Conservation (phyloP, 371 early-diverging fungal genomes). For the Syncephalis plumigaleata region DNA sequence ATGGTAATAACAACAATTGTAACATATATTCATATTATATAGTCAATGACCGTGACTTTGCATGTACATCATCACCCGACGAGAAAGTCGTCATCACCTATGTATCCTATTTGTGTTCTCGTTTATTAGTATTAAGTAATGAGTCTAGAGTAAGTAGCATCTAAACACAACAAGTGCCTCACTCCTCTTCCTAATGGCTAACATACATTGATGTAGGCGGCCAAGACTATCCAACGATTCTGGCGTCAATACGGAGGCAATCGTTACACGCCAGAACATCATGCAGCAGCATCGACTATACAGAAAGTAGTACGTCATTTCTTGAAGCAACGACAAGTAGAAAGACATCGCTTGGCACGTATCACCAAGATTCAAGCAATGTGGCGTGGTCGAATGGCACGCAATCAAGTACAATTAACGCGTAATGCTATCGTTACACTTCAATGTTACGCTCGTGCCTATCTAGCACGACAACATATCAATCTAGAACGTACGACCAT, state of each 20-base stretch:
- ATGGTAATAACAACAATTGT: not conserved
- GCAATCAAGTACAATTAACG: slow-evolving; percentile 4
- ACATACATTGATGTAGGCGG: no score
- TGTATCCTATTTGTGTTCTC: slow-evolving; percentile 15
- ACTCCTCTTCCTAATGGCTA: no score
- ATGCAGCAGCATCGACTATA: slow-evolving; percentile 9
- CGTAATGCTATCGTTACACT: slow-evolving; percentile 4
- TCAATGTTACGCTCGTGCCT: slow-evolving; percentile 8
- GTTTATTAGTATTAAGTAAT: slow-evolving; percentile 14
- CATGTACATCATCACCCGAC: slow-evolving; percentile 14
- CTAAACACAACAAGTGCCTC: no score
- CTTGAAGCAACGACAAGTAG: slow-evolving; percentile 2
- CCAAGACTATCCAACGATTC: slow-evolving; percentile 15
- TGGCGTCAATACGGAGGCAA: slow-evolving; percentile 16
- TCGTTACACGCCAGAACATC: slow-evolving; percentile 7
- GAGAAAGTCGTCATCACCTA: slow-evolving; percentile 19
- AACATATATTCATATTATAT: not conserved
- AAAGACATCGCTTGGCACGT: slow-evolving; percentile 10
- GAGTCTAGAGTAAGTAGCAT: slow-evolving; percentile 11
- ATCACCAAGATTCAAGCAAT: slow-evolving; percentile 6
- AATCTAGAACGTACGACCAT: slow-evolving; percentile 3
- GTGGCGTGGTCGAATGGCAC: slow-evolving; percentile 7
- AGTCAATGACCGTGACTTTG: slow-evolving; percentile 15
- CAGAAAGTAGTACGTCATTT: slow-evolving; percentile 10
- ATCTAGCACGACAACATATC: slow-evolving; percentile 7